Evolutionary conservation across 2,329 filamentous ascomycete species (phyloP), one percentile per base, ranked within the genome.

Genomic region (Sporothrix protearum): DNA sequence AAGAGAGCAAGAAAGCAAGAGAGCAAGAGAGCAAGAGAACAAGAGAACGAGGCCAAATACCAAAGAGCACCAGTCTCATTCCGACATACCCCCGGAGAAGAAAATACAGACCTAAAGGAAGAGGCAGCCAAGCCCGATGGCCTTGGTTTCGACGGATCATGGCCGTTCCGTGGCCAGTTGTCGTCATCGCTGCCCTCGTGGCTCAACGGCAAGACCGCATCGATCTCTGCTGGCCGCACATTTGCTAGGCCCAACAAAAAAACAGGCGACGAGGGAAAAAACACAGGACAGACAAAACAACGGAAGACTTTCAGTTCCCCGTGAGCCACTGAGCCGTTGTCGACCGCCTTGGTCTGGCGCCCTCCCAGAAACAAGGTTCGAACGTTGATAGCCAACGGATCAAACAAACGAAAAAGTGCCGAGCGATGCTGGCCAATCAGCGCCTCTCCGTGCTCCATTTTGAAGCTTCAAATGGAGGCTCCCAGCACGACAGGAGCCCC

Each of bases 361-460:
- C 36, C 36, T 28, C n/a, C 25, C 5, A 64, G 22, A 64, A 64
- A 25, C 42, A 19, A 49, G 36, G 64, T 51, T 51, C 64, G 45
- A 42, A 36, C 51, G 25, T 47, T 59, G 51, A 57, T 39, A 59
- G 68, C 68, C 68, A 69, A 69, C 68, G 39, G 51, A 67, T 36
- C 30, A 42, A 39, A 36, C 66, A 28, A 68, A 28, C 47, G 42
- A 45, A 12, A 33, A 66, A 53, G 64, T 67, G 64, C 64, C 64
- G 64, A 51, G 45, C 12, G 22, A 25, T 16, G 6, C 47, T 53
- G 59, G 47, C 45, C 69, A 61, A 68, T 51, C 59, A 66, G 61
- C n/a, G 39, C 14, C 10, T 5, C 6, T 45, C 36, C 8, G 12
- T 36, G 22, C 4, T 22, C 59, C 45, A 12, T 6, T 33, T 33